Percentiles rank a stretch among this genome's conserved stretches.
Evolutionary conservation across 2,329 filamentous ascomycete species (phyloP).

Genomic region (Pseudogymnoascus sp.): DNA sequence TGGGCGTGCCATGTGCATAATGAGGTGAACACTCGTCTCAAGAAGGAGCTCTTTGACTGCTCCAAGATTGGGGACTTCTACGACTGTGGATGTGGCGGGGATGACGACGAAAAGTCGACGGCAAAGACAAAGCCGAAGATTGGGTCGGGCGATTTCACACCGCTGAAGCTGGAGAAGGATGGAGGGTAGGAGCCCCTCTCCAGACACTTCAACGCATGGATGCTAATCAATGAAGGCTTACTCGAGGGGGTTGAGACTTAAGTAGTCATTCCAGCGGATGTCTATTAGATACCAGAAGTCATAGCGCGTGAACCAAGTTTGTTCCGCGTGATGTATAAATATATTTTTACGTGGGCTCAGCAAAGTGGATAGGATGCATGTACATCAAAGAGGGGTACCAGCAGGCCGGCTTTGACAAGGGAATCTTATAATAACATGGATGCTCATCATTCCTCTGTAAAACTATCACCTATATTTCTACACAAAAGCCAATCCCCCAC

Average conservation of each 20-base stretch:
- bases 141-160: constrained; percentile 25
- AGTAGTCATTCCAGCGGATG: background rate
- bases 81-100: constrained; percentile 64
- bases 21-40: constrained; percentile 54
- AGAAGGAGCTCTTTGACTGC: constrained; percentile 57
- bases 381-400: background rate
- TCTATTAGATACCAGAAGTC: background rate
- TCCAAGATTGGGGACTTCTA: constrained; percentile 62
- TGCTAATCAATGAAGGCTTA: background rate
- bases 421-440: background rate
- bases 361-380: background rate
- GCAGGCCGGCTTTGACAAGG: background rate
- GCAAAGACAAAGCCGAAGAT: constrained; percentile 23
- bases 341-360: background rate
- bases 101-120: constrained; percentile 39
- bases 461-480: constrained; percentile 6
- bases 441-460: background rate
- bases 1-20: constrained; percentile 65
- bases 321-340: background rate
- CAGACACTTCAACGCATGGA: background rate
- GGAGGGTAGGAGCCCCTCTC: constrained; percentile 26
- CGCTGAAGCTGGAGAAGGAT: constrained; percentile 26
- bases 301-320: background rate
- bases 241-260: background rate
- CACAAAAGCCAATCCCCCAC: constrained; percentile 4